Evolutionary conservation across 495 filamentous ascomycete genomes (phyloP), one percentile per base, ranked within the genome.

Genomic region (Echria macrotheca): DNA sequence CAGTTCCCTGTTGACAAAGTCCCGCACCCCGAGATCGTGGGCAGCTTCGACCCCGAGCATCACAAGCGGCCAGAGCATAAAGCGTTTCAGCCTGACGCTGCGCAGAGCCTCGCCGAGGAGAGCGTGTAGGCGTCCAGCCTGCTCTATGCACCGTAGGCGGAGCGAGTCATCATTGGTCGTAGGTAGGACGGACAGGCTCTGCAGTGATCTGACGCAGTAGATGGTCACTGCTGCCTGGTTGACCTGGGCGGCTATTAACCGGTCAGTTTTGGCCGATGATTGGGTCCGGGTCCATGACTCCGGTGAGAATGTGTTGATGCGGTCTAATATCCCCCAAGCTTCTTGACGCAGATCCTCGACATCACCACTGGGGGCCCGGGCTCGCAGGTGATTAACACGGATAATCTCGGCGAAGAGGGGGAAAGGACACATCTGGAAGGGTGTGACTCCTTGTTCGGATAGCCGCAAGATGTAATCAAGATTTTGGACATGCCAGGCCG

Each of bases 21-120:
- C 37, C 10, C 56, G 58, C 37, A 59, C 51, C 2, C 35, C 52
- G 4, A 18, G 7, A 5, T 32, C 37, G 11, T 56, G 28, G 14
- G 55, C 56, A 2, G 62, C 62, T 40, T 64, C 55, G 9, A 68
- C 64, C 1, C 67, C 66, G 1, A 65, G 57, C 15, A 70, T 52
- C 0, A 67, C 44, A 6, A 69, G 52, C 37, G 66, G 58, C 67
- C 67, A 70, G 9, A 59, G 22, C 50, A 64, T 47, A 1, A 47
- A 23, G 42, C 28, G 42, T 24, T 18, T 39, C 10, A 47, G 26
- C 7, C 2, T 26, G 0, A 45, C 51, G 29, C 50, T 47, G 17
- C 28, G 19, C 19, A 66, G 6, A 5, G 55, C 59, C 8, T 49
- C 18, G 11, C 29, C 40, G 5, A 69, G 46, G 11, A 63, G 25